Evolutionary conservation across 306 rosid species (phyloP).

Genomic region (Begonia fuchsioides): DNA sequence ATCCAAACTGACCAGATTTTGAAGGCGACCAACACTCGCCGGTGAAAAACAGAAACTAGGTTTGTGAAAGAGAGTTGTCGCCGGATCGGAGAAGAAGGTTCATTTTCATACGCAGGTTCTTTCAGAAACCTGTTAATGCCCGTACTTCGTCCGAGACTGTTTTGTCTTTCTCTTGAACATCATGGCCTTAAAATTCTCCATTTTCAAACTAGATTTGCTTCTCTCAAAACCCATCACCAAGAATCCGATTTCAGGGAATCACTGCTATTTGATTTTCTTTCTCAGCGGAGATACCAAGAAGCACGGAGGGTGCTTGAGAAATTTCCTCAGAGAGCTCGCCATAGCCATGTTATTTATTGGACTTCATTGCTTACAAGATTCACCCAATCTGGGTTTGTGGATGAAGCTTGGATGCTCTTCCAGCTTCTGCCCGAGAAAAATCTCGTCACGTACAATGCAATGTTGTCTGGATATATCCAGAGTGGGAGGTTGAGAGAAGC

Average conservation of each 20-base stretch:
- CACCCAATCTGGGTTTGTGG: slow-evolving; percentile 2
- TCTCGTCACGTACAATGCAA: slow-evolving; percentile 39
- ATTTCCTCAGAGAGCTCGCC: slow-evolving; percentile 17
- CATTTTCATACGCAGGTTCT: no score
- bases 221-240: slow-evolving; percentile 5
- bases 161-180: slow-evolving; percentile 3
- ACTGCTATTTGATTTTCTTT: slow-evolving; percentile 24
- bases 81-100: no score
- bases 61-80: no score
- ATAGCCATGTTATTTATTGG: slow-evolving; percentile 28
- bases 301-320: slow-evolving; percentile 33
- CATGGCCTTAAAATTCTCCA: slow-evolving; percentile 2
- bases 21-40: no score
- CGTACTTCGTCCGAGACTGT: slow-evolving; percentile 11
- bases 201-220: slow-evolving; percentile 8
- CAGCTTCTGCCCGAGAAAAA: slow-evolving; percentile 53
- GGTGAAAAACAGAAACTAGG: no score
- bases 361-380: slow-evolving; percentile 39
- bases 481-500: slow-evolving; percentile 37
- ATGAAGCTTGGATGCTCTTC: slow-evolving; percentile 41
- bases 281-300: slow-evolving; percentile 17
- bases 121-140: slow-evolving; percentile 18
- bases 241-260: slow-evolving; percentile 21
- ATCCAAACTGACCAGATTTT: no score
- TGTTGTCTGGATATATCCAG: slow-evolving; percentile 45